phyloP scores from a whole-genome alignment of 1,284 basidiomycete species.

The Leccinum subspadiceum region DNA sequence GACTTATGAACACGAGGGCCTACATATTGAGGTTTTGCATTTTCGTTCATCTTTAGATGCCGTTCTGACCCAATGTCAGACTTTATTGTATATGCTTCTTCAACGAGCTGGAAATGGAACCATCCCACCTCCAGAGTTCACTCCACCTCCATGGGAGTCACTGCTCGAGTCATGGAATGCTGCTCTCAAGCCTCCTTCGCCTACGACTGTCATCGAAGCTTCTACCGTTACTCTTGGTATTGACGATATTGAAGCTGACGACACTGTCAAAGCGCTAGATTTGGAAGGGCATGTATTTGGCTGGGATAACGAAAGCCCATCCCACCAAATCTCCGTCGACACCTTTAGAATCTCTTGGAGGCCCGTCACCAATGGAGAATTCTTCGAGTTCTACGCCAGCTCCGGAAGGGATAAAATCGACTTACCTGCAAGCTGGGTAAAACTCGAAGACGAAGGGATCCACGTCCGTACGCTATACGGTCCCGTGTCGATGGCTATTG shows the following conservation, averaged over 20 bases:
- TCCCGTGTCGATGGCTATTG: constrained; percentile 73
- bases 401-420: constrained; percentile 34
- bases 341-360: constrained; percentile 77
- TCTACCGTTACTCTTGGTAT: constrained; percentile 73
- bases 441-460: constrained; percentile 43
- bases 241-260: constrained; percentile 78
- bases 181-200: constrained; percentile 39
- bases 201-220: constrained; percentile 59
- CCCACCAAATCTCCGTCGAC: constrained; percentile 53
- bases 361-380: constrained; percentile 85
- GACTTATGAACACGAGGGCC: constrained; percentile 86
- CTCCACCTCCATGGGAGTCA: constrained; percentile 72
- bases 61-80: constrained; percentile 43
- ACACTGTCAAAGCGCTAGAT: constrained; percentile 42
- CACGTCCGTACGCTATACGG: constrained; percentile 88
- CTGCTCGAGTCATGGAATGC: constrained; percentile 68
- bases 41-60: neutral
- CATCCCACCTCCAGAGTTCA: constrained; percentile 75
- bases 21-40: constrained; percentile 66
- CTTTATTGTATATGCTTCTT: constrained; percentile 91
- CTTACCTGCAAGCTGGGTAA: constrained; percentile 70
- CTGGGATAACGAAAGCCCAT: constrained; percentile 94
- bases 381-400: constrained; percentile 54
- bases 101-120: constrained; percentile 79
- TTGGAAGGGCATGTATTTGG: constrained; percentile 75